Base-by-base conservation (phyloP, 805 yeast genomes). In the Barnettozyma vustinii region DNA sequence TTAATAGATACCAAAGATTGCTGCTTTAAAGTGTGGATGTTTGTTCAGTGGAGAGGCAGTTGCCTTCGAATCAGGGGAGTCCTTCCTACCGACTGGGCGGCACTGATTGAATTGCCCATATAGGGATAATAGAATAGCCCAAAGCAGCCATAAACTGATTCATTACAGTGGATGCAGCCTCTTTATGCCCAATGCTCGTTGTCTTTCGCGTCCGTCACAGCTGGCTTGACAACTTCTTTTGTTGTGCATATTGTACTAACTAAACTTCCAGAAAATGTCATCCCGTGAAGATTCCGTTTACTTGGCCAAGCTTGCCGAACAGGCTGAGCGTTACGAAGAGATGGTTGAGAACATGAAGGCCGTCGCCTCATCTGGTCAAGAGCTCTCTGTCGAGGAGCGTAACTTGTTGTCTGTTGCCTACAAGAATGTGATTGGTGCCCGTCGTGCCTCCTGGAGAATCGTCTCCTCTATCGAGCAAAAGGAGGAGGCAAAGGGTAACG, bases 361-460 rank as follows among this genome's bases (percentile, higher is more conserved):
- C 47, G 98, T 94, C 65, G 98, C 97, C 61, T 85, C 96, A 40
- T 81, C 96, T 40, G 97, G 96, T 55, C 91, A 87, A 73, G 98
- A 92, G 71, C 77, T 94, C 60, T 85, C 95, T 45, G 96, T 94
- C 59, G 99, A 94, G 76, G 99, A 94, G 77, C 91, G 99, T 73
- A 94, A 94, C 75, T 79, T 92, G 60, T 80, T 92, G 63, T 89
- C 97, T 32, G 98, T 94, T 62, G 99, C 99, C 54, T 92, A 92
- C 80, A 92, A 92, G 75, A 92, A 92, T 67, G 98, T 92, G 50
- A 92, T 92, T 72, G 99, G 99, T 67, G 96, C 98, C 51, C 90
- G 98, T 66, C 91, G 99, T 76, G 98, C 99, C 51, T 89, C 97
- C 42, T 94, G 98, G 98, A 87, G 99, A 81, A 90, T 94, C 66